These are phyloP conservation scores for Trametes pubescens DNA, from an alignment of 1,284 basidiomycete species.

Conservation along the genomic window DNA sequence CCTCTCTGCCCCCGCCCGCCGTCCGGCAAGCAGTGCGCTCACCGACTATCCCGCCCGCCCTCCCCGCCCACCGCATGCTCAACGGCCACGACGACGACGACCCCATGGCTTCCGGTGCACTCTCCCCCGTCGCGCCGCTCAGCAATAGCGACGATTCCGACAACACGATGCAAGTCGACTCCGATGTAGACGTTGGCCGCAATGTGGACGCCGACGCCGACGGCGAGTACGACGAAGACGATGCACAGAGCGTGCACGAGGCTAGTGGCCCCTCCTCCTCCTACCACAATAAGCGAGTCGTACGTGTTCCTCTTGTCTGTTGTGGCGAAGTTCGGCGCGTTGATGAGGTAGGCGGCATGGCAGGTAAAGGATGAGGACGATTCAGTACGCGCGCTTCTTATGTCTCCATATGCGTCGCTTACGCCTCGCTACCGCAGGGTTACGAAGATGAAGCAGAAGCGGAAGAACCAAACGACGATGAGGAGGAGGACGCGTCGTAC, in stretches of 20 bases:
- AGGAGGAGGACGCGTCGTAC: slow-evolving; percentile 78
- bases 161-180: slow-evolving; percentile 54
- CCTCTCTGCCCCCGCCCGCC: slow-evolving; percentile 48
- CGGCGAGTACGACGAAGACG: slow-evolving; percentile 47
- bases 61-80: slow-evolving; percentile 43
- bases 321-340: slow-evolving; percentile 26
- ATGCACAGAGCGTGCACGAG: slow-evolving; percentile 37
- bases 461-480: slow-evolving; percentile 57
- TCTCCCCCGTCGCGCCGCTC: slow-evolving; percentile 36
- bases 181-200: slow-evolving; percentile 48
- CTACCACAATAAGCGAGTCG: slow-evolving; percentile 42
- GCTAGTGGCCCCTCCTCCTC: slow-evolving; percentile 40
- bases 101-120: slow-evolving; percentile 43
- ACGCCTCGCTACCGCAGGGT: slow-evolving; percentile 54
- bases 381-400: slow-evolving; percentile 58
- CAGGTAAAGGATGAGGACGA: slow-evolving; percentile 67
- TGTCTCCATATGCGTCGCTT: slow-evolving; percentile 31
- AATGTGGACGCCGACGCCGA: slow-evolving; percentile 53
- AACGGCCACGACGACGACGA: slow-evolving; percentile 50
- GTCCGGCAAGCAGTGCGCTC: slow-evolving; percentile 41
- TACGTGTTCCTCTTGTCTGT: slow-evolving; percentile 37
- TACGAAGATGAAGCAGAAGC: slow-evolving; percentile 65
- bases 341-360: slow-evolving; percentile 28
- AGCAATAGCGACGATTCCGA: slow-evolving; percentile 40
- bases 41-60: slow-evolving; percentile 23